phyloP scores from a whole-genome alignment of 2,329 filamentous ascomycete species.

The Juglanconis juglandina region DNA sequence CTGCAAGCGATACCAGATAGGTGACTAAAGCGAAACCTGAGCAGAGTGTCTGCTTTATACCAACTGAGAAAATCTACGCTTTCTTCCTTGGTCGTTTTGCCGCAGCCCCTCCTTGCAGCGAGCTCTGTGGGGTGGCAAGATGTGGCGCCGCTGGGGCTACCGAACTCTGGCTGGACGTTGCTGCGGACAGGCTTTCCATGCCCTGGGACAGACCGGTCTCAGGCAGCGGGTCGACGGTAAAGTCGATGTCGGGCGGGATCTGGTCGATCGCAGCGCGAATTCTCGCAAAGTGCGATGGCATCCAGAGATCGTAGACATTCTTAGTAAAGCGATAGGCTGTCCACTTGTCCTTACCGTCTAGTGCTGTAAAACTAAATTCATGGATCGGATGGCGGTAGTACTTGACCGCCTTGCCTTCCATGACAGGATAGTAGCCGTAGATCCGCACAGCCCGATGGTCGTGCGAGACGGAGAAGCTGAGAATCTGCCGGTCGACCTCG shows the following conservation, averaged over 20 bases:
- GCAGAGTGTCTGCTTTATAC: no score
- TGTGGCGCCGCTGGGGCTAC: neutral
- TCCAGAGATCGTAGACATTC: constrained; percentile 35
- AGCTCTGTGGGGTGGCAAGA: neutral
- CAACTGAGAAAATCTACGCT: neutral
- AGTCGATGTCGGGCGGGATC: constrained; percentile 14
- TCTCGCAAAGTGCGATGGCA: constrained; percentile 32
- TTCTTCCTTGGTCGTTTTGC: neutral
- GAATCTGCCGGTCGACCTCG: constrained; percentile 37
- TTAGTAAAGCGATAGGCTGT: constrained; percentile 33
- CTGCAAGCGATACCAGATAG: no score
- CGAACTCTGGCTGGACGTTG: neutral
- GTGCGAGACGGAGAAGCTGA: constrained; percentile 41
- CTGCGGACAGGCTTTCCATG: neutral
- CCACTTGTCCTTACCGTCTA: constrained; percentile 34
- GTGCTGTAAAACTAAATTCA: constrained; percentile 29
- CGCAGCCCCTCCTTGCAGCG: neutral
- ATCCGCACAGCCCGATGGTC: constrained; percentile 32
- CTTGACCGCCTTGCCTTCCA: constrained; percentile 26
- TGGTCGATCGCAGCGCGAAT: constrained; percentile 34
- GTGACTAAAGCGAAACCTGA: no score
- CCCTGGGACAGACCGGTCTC: neutral
- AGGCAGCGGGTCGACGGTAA: neutral
- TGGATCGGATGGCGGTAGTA: constrained; percentile 38
- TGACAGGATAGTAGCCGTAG: constrained; percentile 38